phyloP scores from a whole-genome alignment of 1,139 yeast genomes.

The Hanseniaspora sp. region DNA sequence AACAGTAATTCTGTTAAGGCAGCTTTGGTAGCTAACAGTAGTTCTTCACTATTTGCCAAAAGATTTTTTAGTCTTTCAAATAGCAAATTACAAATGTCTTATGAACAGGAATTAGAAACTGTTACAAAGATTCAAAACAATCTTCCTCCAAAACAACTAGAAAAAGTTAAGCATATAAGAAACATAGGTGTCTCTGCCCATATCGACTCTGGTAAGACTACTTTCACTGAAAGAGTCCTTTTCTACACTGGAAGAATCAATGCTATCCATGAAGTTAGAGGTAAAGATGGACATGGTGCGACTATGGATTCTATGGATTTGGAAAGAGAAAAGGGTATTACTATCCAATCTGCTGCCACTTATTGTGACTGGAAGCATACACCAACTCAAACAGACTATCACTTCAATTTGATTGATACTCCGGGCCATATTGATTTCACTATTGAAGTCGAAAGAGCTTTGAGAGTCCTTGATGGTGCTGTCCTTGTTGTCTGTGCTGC shows the following conservation, averaged over 20 bases:
- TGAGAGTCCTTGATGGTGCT: slow-evolving; percentile 95
- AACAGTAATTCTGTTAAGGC: not conserved
- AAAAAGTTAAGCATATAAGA: slow-evolving; percentile 52
- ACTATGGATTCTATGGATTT: slow-evolving; percentile 97
- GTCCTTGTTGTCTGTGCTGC: slow-evolving; percentile 97
- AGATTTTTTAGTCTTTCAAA: not conserved
- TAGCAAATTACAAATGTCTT: slow-evolving; percentile 22
- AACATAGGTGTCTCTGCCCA: slow-evolving; percentile 97
- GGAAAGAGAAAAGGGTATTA: slow-evolving; percentile 95
- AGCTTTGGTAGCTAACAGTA: not conserved
- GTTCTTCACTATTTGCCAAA: not conserved
- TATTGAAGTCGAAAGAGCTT: slow-evolving; percentile 94
- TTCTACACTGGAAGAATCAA: slow-evolving; percentile 95
- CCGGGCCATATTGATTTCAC: slow-evolving; percentile 99
- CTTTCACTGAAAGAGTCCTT: slow-evolving; percentile 92
- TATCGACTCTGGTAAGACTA: slow-evolving; percentile 92
- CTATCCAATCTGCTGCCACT: slow-evolving; percentile 97
- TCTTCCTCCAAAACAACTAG: slow-evolving; percentile 48
- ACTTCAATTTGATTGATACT: slow-evolving; percentile 89
- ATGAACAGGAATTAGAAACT: slow-evolving; percentile 61
- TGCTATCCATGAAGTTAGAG: slow-evolving; percentile 96
- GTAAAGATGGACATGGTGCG: slow-evolving; percentile 96
- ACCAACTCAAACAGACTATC: slow-evolving; percentile 53
- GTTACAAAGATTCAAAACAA: slow-evolving; percentile 46
- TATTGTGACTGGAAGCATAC: slow-evolving; percentile 73